Evolutionary conservation across 1,139 yeast species (phyloP).

Genomic region (Sugiyamaella xylanicola): DNA sequence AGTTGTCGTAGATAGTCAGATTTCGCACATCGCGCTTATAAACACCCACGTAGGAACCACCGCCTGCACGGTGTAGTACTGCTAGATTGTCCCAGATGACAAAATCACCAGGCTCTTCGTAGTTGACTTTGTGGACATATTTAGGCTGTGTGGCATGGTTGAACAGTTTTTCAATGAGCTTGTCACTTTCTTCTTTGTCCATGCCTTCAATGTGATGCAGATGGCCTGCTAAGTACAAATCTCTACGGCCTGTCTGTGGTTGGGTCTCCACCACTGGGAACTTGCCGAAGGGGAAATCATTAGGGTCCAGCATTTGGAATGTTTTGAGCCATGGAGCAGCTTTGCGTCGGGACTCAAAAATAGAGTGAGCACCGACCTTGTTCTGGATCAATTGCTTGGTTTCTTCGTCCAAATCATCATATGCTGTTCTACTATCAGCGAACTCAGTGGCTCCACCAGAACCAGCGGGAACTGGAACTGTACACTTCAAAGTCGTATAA

Average conservation of each 20-base stretch:
- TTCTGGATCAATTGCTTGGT: slow-evolving; percentile 14
- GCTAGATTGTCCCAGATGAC: slow-evolving; percentile 21
- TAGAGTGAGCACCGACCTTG: slow-evolving; percentile 18
- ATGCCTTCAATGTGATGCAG: slow-evolving; percentile 21
- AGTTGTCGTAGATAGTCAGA: slow-evolving; percentile 20
- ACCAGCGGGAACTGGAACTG: slow-evolving; percentile 16
- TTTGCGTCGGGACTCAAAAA: slow-evolving; percentile 19
- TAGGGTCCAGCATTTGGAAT: slow-evolving; percentile 20
- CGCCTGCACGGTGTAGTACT: slow-evolving; percentile 20
- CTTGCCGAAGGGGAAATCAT: slow-evolving; percentile 17
- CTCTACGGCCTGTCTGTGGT: slow-evolving; percentile 17
- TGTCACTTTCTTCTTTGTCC: slow-evolving; percentile 15
- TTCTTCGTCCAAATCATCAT: slow-evolving; percentile 21
- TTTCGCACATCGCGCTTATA: slow-evolving; percentile 19
- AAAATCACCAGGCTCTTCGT: slow-evolving; percentile 17
- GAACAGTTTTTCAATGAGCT: slow-evolving; percentile 15
- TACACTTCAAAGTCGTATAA: slow-evolving; percentile 17
- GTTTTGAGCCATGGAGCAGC: slow-evolving; percentile 20
- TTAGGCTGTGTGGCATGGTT: slow-evolving; percentile 20
- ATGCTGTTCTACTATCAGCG: slow-evolving; percentile 21
- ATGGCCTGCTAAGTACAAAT: slow-evolving; percentile 22
- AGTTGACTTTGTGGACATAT: slow-evolving; percentile 14
- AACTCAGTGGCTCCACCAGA: slow-evolving; percentile 21
- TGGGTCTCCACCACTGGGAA: slow-evolving; percentile 17
- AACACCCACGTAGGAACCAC: slow-evolving; percentile 18